Base-by-base conservation (phyloP, 331 rosid genomes). In the Telfairia occidentalis region DNA sequence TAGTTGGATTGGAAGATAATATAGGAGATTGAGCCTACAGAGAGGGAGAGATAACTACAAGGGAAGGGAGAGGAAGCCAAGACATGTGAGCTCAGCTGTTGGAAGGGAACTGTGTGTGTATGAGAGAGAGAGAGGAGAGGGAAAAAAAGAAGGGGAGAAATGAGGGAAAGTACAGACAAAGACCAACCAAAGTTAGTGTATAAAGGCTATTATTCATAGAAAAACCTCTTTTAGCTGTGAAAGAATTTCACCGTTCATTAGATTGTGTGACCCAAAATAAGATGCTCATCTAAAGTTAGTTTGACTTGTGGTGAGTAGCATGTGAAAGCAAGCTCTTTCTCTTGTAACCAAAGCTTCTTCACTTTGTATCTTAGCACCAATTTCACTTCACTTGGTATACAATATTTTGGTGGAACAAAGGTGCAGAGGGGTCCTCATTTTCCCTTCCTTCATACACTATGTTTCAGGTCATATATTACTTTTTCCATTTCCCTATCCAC, bases 281-380 rank as follows among this genome's bases (percentile, higher is more conserved):
- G 76, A 71, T 71, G 60, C 76, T 48, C 53, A 18, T 38, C 24
- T 34, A 73, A 73, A 73, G 77, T 52, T 53, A 32, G 66, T 73
- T 53, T 73, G 77, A 73, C 65, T 35, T 50, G 45, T 48, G 43
- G 21, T 48, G 29, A 29, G 37, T 72, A 23, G 52, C 65, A 73
- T 30, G 65, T 52, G 64, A 35, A 50, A 48, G 60, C 40, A 46
- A 71, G 59, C 29, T 16, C 57, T 16, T 3, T 71, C 58, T 29
- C 75, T 70, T 70, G 58, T 42, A 70, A 45, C 28, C 59, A 70
- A 70, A 70, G 75, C 75, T 71, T 43, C 76, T 46, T 48, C 76
- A 28, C 60, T 48, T 71, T 48, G 75, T 70, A 70, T 43, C 58
- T 46, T 70, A 15, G 42, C 40, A 70, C 40, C 26, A 28, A 70